Conservation (phyloP, 2,329 filamentous ascomycete species). For the Lojkania enalia region DNA sequence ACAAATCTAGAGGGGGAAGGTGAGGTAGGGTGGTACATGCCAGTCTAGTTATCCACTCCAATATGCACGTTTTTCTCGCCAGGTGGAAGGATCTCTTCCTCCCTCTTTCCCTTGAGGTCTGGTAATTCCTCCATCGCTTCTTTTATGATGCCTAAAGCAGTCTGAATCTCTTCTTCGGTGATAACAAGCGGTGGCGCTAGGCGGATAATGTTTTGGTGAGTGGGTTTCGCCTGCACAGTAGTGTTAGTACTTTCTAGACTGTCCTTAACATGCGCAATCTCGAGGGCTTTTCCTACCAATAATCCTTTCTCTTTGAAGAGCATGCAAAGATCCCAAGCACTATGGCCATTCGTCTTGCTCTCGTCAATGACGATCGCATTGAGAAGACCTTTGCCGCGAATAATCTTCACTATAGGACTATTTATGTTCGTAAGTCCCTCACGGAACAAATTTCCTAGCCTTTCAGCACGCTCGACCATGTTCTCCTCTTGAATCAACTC, state of each 20-base stretch:
- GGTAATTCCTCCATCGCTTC: constrained; percentile 83
- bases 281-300: constrained; percentile 65
- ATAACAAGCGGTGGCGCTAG: constrained; percentile 97
- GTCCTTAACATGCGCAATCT: constrained; percentile 42
- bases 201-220: constrained; percentile 97
- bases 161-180: constrained; percentile 79
- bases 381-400: constrained; percentile 90
- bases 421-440: constrained; percentile 74
- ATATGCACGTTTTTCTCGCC: constrained; percentile 66
- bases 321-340: constrained; percentile 95
- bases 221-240: constrained; percentile 81
- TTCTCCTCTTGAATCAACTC: constrained; percentile 93
- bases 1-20: no score
- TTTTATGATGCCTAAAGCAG: constrained; percentile 77
- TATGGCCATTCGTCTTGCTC: constrained; percentile 77
- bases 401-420: constrained; percentile 76
- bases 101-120: constrained; percentile 58
- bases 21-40: no score
- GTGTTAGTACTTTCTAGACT: constrained; percentile 29
- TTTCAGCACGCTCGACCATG: constrained; percentile 80
- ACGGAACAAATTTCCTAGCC: constrained; percentile 80
- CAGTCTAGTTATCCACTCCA: constrained; percentile 61
- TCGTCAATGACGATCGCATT: constrained; percentile 98
- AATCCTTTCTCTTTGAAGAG: constrained; percentile 94
- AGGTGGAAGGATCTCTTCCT: constrained; percentile 58